Evolutionary conservation across 192 early-diverging fungal species (phyloP).

Genomic region (Coemansia sp.): DNA sequence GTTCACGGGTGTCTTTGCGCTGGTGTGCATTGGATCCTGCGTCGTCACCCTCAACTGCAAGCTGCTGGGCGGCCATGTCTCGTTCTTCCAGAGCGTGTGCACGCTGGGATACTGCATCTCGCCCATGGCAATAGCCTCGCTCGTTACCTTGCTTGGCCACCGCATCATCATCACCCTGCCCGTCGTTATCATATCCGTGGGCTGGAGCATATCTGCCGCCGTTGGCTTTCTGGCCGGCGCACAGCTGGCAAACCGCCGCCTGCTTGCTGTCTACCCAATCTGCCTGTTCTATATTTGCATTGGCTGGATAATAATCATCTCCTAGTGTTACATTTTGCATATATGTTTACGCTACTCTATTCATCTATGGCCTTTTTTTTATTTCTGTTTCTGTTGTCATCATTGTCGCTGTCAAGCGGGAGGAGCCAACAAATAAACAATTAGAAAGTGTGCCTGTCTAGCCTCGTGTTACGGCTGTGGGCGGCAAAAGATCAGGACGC

Average conservation of each 20-base stretch:
- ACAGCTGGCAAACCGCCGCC: conserved; percentile 81
- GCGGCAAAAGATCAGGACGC: conserved; percentile 44
- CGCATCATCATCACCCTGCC: conserved; percentile 75
- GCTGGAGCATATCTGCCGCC: conserved; percentile 90
- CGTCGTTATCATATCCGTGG: conserved; percentile 75
- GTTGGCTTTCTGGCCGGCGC: conserved; percentile 90
- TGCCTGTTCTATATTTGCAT: conserved; percentile 96
- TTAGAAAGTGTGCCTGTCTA: neutral
- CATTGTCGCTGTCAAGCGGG: too few relatives aligned
- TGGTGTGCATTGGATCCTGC: conserved; percentile 93
- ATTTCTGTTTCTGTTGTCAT: too few relatives aligned
- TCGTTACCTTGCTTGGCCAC: conserved; percentile 69
- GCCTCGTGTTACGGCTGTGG: neutral
- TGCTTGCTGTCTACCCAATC: conserved; percentile 92
- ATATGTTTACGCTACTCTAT: neutral
- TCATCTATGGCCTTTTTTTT: too few relatives aligned
- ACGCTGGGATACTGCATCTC: conserved; percentile 97
- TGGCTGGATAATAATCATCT: conserved; percentile 90
- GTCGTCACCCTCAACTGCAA: conserved; percentile 97
- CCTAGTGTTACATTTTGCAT: conserved; percentile 27
- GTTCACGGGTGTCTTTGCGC: conserved; percentile 93
- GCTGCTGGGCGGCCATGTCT: conserved; percentile 90
- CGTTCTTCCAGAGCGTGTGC: conserved; percentile 97
- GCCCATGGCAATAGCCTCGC: conserved; percentile 81
- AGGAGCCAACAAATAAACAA: neutral